Percentiles rank a stretch among this genome's conserved stretches.
Conservation (phyloP, 257 asterid species). For the Jasminum sambac region DNA sequence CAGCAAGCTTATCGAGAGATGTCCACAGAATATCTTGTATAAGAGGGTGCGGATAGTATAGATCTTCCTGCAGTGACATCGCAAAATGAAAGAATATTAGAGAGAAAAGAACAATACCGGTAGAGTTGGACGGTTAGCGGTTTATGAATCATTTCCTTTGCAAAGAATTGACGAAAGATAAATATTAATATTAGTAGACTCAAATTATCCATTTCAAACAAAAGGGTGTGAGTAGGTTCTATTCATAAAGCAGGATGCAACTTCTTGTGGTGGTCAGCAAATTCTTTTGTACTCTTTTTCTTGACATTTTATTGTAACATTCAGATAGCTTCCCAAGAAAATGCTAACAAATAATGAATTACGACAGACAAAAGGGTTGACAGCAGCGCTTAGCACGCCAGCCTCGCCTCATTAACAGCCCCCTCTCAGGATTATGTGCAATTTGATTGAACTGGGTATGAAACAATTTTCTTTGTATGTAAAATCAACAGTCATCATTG, state of each 20-base stretch:
- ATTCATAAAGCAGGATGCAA: not conserved
- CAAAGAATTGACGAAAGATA: not conserved
- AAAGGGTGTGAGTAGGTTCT: not conserved
- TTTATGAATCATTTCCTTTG: not conserved
- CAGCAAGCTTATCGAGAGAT: conserved; percentile 74
- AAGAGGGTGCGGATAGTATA: conserved; percentile 92
- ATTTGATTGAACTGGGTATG: too few relatives aligned
- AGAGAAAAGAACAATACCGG: not conserved
- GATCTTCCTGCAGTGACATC: conserved; percentile 79
- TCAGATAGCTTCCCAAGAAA: not conserved
- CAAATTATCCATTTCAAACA: conserved; percentile 5
- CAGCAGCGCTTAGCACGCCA: too few relatives aligned
- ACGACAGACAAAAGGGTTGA: not conserved
- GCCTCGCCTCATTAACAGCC: too few relatives aligned
- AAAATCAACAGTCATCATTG: too few relatives aligned
- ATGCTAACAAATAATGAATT: conserved; percentile 1
- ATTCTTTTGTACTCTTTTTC: not conserved
- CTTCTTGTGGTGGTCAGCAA: too few relatives aligned
- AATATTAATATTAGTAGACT: not conserved
- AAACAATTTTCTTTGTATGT: too few relatives aligned
- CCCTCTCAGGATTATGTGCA: too few relatives aligned
- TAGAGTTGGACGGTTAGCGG: conserved; percentile 7
- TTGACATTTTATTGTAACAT: not conserved
- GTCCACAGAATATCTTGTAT: conserved; percentile 92
- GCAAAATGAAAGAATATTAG: conserved; percentile 11